phyloP scores from a whole-genome alignment of 768 basidiomycete species.

The Mycena venus region DNA sequence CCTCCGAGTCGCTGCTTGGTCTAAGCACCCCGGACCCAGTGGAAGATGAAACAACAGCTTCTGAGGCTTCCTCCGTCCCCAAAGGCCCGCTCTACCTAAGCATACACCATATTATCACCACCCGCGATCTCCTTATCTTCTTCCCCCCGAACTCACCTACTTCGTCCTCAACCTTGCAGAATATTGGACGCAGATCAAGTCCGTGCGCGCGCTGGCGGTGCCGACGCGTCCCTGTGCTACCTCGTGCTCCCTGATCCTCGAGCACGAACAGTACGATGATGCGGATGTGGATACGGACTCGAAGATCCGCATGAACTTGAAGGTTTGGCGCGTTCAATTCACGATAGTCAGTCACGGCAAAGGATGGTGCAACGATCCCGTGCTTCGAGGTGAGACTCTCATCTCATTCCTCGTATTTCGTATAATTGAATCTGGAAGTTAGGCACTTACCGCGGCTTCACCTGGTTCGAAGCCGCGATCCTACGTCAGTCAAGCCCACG shows the following conservation, averaged over 20 bases:
- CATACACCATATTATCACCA: background rate
- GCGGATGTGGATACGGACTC: background rate
- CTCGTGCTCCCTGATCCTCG: background rate
- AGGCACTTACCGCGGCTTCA: background rate
- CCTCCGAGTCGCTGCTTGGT: no score
- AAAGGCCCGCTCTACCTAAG: no score
- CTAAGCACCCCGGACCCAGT: no score
- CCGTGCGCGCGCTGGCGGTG: background rate
- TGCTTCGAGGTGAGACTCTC: background rate
- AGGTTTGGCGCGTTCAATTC: background rate
- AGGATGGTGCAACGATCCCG: background rate
- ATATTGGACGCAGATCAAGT: background rate
- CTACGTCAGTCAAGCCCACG: no score
- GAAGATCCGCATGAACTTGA: background rate
- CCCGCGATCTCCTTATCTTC: background rate
- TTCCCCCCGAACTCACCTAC: background rate
- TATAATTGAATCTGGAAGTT: no score
- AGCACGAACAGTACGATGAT: no score
- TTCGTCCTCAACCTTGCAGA: background rate
- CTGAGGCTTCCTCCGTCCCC: no score
- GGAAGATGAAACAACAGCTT: no score
- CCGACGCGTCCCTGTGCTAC: background rate
- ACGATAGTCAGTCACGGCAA: background rate
- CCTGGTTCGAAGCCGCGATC: background rate
- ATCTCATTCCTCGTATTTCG: background rate